Evolutionary conservation across 495 filamentous ascomycete species (phyloP).

Genomic region (Penicillium atrosanguineum): DNA sequence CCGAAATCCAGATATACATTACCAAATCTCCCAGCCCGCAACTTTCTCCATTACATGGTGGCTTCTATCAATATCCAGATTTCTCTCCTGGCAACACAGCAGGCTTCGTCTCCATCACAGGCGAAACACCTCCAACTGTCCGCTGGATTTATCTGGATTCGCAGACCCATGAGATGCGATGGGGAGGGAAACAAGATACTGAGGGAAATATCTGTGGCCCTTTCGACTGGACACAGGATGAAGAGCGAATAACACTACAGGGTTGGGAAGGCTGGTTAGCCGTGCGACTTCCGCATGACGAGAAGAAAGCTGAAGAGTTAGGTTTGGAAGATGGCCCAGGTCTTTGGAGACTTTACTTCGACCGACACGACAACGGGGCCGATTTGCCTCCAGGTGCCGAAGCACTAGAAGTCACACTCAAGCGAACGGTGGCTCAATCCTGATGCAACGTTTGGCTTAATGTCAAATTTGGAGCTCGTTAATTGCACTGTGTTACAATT

Average conservation of each 20-base stretch:
- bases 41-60: constrained; percentile 1
- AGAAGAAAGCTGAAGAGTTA: not conserved
- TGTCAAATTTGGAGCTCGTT: too few relatives aligned
- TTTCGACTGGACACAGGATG: constrained; percentile 9
- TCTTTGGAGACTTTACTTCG: constrained; percentile 7
- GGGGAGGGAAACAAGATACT: constrained; percentile 5
- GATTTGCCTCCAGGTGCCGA: not conserved
- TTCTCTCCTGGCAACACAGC: constrained; percentile 5
- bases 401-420: constrained; percentile 3
- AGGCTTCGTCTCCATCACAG: constrained; percentile 4
- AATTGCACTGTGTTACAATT: too few relatives aligned
- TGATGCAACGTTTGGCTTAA: not conserved
- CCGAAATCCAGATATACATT: constrained; percentile 4
- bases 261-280: constrained; percentile 10
- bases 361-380: constrained; percentile 6
- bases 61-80: constrained; percentile 6
- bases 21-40: not conserved
- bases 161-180: constrained; percentile 9
- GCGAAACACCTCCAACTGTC: constrained; percentile 5
- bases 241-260: constrained; percentile 1
- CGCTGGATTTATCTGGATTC: constrained; percentile 9
- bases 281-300: constrained; percentile 1
- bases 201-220: constrained; percentile 6
- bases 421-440: constrained; percentile 1
- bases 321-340: not conserved